Base-by-base conservation (phyloP, 2,329 filamentous ascomycete species). In the Beauveria pseudobassiana region DNA sequence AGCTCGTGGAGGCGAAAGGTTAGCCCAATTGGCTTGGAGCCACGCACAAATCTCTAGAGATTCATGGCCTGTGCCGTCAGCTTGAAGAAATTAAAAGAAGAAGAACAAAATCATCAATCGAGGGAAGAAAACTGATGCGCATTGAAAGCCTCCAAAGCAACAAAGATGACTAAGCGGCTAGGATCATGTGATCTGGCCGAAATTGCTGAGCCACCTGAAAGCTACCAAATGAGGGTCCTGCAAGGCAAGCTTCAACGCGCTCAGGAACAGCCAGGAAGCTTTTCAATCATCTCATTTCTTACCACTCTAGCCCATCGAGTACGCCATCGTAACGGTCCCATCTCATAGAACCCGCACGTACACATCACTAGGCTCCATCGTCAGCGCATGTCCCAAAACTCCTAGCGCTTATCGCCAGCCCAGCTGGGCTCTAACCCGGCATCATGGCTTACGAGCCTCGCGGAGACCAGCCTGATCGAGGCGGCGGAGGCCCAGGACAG, bases 401-500 rank as follows among this genome's bases (percentile, higher is more conserved):
- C 16, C 20, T 24, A 26, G 55, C 34, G 43, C 34, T 56, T 42
- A n/a, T 59, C 55, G 55, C 55, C 42, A 43, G 46, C 46, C 30
- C 30, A 66, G 52, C 64, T 56, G 56, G 56, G 56, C 56, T 24
- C 38, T 49, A 42, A 54, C 16, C 30, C 28, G 10, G 59, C 64
- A 67, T 63, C 67, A 83, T 83, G 81, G 77, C 81, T 68, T 82
- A 82, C 70, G 80, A 82, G 75, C 77, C 79, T 71, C 78, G 80
- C 65, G 78, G 80, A 69, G 80, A 82, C 66, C 75, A 78, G 67
- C 76, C 75, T 63, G 77, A 75, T 51, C 67, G 73, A 50, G 72
- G 73, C 20, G 75, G 68, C n/a, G 69, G 67, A n/a, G 74, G 75
- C 8, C 72, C 70, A 10, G 74, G 75, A 7, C 74, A 77, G 62